Percentiles rank a stretch among this genome's conserved stretches.
phyloP scores from a whole-genome alignment of 345 rosid species.

The Arabidopsis thaliana region TAIR10.1 NC_003071.7:7984501-7985000 shows the following conservation, averaged over 20 bases:
- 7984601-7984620: conserved; percentile 20
- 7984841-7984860: no score
- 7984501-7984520: not conserved
- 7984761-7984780: no score
- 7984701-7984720: conserved; percentile 4
- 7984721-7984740: not conserved
- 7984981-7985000: conserved; percentile 32
- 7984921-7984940: no score
- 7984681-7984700: conserved; percentile 33
- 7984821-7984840: no score
- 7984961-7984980: no score
- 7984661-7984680: conserved; percentile 27
- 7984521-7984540: no score
- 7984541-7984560: not conserved
- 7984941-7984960: no score
- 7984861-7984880: no score
- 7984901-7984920: no score
- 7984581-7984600: not conserved
- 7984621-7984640: conserved; percentile 40
- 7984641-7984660: conserved; percentile 30
- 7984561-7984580: not conserved
- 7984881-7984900: no score
- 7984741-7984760: not conserved
- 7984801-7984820: no score
- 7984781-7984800: no score